A percentile compares a stretch with the other conserved stretches of the same genome.
These are phyloP conservation scores for Hypoxylon cercidicola DNA, from an alignment of 495 filamentous ascomycete genomes.

Conservation along the genomic window DNA sequence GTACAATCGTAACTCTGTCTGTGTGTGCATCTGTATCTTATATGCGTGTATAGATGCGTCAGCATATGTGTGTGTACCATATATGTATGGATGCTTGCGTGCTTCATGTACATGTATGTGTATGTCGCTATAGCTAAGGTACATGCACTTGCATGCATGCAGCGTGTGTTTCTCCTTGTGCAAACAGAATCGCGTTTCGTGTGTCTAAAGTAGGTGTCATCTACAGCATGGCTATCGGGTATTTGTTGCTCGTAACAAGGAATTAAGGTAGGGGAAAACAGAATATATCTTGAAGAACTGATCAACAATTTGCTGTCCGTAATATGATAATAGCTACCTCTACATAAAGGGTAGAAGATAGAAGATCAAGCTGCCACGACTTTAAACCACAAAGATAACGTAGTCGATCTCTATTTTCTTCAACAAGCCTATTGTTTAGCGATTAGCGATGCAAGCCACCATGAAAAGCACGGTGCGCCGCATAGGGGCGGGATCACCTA, in stretches of 20 bases:
- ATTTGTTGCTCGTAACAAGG: constrained; percentile 35
- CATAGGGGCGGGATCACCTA: constrained; percentile 39
- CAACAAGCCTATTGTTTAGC: constrained; percentile 34
- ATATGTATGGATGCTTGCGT: constrained; percentile 23
- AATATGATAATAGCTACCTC: no score
- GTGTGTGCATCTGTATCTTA: constrained; percentile 39
- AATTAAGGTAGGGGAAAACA: not conserved
- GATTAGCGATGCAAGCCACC: constrained; percentile 35
- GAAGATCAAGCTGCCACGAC: no score
- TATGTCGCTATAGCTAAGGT: no score
- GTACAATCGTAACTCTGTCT: constrained; percentile 20
- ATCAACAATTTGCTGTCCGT: not conserved
- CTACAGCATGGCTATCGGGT: constrained; percentile 37
- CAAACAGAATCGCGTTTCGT: constrained; percentile 45
- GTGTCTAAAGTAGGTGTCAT: constrained; percentile 27
- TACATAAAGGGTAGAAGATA: no score
- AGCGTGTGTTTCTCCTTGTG: constrained; percentile 38
- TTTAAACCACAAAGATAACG: no score
- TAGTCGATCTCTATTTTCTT: not conserved
- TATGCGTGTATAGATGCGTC: constrained; percentile 41
- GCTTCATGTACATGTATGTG: constrained; percentile 32
- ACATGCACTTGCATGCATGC: constrained; percentile 39
- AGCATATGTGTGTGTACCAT: constrained; percentile 33
- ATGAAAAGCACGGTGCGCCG: constrained; percentile 35
- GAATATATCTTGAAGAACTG: constrained; percentile 5